phyloP scores from a whole-genome alignment of 2,329 filamentous ascomycete genomes.

The Calonectria ilicicola region DNA sequence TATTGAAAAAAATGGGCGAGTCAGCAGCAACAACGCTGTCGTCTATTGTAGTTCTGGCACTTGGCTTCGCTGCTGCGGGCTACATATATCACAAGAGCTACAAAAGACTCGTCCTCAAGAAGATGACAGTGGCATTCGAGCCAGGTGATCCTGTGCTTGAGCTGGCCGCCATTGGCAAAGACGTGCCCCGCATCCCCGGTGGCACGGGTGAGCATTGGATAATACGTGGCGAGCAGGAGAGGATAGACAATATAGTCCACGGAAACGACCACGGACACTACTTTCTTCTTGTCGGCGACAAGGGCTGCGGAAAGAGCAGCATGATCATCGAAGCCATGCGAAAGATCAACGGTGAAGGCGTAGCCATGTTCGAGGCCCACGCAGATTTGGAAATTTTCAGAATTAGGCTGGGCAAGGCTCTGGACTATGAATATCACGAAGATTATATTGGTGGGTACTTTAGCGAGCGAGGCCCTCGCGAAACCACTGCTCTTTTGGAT shows the following conservation, averaged over 20 bases:
- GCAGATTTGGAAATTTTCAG: slow-evolving; percentile 96
- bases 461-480: slow-evolving; percentile 90
- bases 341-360: slow-evolving; percentile 87
- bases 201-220: slow-evolving; percentile 74
- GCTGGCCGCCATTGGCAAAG: slow-evolving; percentile 75
- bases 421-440: slow-evolving; percentile 97
- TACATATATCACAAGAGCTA: slow-evolving; percentile 87
- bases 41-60: slow-evolving; percentile 78
- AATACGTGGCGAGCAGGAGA: slow-evolving; percentile 81
- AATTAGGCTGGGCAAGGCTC: slow-evolving; percentile 88
- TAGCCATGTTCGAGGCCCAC: slow-evolving; percentile 97
- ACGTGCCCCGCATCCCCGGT: slow-evolving; percentile 59
- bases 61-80: slow-evolving; percentile 74
- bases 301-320: slow-evolving; percentile 95
- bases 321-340: slow-evolving; percentile 97
- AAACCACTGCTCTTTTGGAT: slow-evolving; percentile 91
- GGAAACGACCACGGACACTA: slow-evolving; percentile 85
- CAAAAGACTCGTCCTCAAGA: slow-evolving; percentile 89
- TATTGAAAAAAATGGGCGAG: slow-evolving; percentile 76
- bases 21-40: slow-evolving; percentile 81
- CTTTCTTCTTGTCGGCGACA: slow-evolving; percentile 91
- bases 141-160: slow-evolving; percentile 92
- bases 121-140: slow-evolving; percentile 92
- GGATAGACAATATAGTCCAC: slow-evolving; percentile 84
- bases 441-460: slow-evolving; percentile 98